phyloP scores from a whole-genome alignment of 192 early-diverging fungal genomes.

The Coemansia sp. region DNA sequence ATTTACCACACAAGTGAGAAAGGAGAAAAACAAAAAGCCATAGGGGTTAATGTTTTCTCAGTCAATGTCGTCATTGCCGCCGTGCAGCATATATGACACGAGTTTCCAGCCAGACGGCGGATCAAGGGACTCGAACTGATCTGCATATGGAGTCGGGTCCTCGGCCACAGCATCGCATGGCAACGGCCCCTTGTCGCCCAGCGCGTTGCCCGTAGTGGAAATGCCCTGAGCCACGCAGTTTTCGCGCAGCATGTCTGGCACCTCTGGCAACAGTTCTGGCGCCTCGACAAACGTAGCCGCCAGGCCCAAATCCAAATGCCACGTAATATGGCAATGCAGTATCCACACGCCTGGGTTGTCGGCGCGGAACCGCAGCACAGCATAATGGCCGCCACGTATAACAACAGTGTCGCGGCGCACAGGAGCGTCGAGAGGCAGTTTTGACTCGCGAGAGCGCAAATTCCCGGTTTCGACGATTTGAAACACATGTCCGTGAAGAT shows the following conservation, averaged over 20 bases:
- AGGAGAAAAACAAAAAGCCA: constrained; percentile 9
- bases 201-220: constrained; percentile 64
- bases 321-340: constrained; percentile 77
- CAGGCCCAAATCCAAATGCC: constrained; percentile 66
- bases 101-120: constrained; percentile 42
- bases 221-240: constrained; percentile 67
- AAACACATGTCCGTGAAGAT: constrained; percentile 86
- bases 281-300: constrained; percentile 70
- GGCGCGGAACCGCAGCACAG: constrained; percentile 69
- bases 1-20: too few species aligned
- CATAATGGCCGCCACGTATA: constrained; percentile 62
- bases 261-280: constrained; percentile 51
- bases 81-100: constrained; percentile 43
- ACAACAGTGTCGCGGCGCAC: constrained; percentile 68
- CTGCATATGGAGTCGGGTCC: constrained; percentile 38
- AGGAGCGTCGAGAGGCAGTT: constrained; percentile 14
- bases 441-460: constrained; percentile 42
- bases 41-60: background rate
- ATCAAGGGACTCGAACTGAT: constrained; percentile 36
- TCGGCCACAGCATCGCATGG: constrained; percentile 47
- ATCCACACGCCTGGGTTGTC: constrained; percentile 85
- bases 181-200: constrained; percentile 64
- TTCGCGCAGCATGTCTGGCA: constrained; percentile 58
- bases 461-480: constrained; percentile 66
- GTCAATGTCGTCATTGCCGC: background rate